Conservation (phyloP, 305 asterid species). For the Andrographis paniculata region DNA sequence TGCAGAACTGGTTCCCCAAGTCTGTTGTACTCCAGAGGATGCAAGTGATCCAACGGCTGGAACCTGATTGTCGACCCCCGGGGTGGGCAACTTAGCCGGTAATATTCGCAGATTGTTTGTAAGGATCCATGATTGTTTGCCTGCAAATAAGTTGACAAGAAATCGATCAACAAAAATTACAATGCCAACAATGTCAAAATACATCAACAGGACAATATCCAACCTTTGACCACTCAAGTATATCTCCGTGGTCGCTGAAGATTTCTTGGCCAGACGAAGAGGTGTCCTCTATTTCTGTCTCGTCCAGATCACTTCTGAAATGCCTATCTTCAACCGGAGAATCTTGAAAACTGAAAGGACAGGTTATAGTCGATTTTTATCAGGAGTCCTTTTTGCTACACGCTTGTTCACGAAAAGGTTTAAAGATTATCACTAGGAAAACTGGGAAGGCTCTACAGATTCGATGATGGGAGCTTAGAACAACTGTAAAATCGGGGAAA, state of each 20-base stretch:
- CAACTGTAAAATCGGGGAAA: background rate
- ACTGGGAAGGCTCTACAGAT: background rate
- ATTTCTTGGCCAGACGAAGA: constrained; percentile 89
- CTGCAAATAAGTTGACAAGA: constrained; percentile 32
- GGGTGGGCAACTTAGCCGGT: constrained; percentile 53
- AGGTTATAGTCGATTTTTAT: background rate
- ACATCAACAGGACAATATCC: constrained; percentile 13
- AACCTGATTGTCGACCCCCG: constrained; percentile 76
- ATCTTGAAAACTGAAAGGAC: constrained; percentile 59
- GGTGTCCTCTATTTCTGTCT: constrained; percentile 74
- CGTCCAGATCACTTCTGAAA: constrained; percentile 65
- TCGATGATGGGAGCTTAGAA: background rate
- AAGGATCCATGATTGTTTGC: constrained; percentile 76
- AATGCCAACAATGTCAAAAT: constrained; percentile 7
- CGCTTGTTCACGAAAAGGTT: background rate
- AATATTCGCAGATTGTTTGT: constrained; percentile 84
- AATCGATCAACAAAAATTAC: constrained; percentile 8
- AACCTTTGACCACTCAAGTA: constrained; percentile 98
- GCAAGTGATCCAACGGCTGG: constrained; percentile 91
- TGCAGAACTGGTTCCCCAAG: constrained; percentile 62
- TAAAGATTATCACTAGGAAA: background rate
- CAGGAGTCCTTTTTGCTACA: background rate
- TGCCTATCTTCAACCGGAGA: constrained; percentile 79
- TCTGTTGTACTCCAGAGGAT: constrained; percentile 84
- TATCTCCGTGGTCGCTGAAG: constrained; percentile 68